Conservation (phyloP, 345 rosid genomes). For the Salix udensis region DNA sequence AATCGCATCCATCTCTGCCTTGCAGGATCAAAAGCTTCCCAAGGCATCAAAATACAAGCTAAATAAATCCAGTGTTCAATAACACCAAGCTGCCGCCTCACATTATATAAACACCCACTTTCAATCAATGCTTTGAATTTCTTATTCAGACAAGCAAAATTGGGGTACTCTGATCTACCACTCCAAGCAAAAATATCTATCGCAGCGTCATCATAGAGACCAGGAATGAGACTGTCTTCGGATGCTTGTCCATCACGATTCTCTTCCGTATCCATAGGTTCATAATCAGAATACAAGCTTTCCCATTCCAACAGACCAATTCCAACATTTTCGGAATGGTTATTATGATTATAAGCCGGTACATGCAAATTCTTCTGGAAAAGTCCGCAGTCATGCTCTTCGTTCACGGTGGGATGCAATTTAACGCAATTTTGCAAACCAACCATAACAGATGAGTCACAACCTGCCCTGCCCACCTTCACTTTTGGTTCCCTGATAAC, state of each 20-base stretch:
- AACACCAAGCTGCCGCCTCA: slow-evolving; percentile 53
- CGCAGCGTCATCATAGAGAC: slow-evolving; percentile 74
- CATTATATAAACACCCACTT: slow-evolving; percentile 47
- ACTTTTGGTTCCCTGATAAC: slow-evolving; percentile 16
- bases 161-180: slow-evolving; percentile 55
- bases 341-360: slow-evolving; percentile 12
- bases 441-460: slow-evolving; percentile 8
- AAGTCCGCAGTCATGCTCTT: slow-evolving; percentile 8
- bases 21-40: slow-evolving; percentile 65
- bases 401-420: background rate
- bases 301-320: slow-evolving; percentile 18
- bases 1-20: slow-evolving; percentile 65
- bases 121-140: slow-evolving; percentile 46
- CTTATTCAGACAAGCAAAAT: slow-evolving; percentile 52
- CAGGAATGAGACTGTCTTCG: slow-evolving; percentile 50
- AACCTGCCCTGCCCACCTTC: slow-evolving; percentile 17
- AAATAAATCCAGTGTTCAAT: slow-evolving; percentile 65
- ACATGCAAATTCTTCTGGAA: slow-evolving; percentile 16
- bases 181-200: slow-evolving; percentile 62
- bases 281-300: slow-evolving; percentile 14
- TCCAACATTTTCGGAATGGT: slow-evolving; percentile 3
- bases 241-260: slow-evolving; percentile 20
- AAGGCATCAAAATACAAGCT: slow-evolving; percentile 75
- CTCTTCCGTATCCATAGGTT: slow-evolving; percentile 17
- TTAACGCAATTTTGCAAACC: slow-evolving; percentile 10